Conservation (phyloP, 768 basidiomycete genomes). For the Hygrophoropsis aurantiaca region DNA sequence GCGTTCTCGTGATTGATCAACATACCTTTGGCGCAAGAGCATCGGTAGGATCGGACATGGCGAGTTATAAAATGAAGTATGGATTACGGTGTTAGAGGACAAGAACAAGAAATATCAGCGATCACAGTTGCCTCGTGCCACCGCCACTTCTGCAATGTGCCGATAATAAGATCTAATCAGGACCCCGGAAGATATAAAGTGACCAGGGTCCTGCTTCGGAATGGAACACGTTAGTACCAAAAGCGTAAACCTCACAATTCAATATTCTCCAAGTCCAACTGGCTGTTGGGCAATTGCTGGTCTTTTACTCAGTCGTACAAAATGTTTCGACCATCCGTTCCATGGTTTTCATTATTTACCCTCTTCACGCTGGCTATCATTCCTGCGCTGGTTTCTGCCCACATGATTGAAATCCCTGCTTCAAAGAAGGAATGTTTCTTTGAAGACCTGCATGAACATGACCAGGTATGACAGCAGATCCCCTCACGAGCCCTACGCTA, state of each 20-base stretch:
- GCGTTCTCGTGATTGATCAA: conserved; percentile 13
- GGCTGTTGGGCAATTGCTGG: background rate
- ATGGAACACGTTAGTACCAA: background rate
- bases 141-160: conserved; percentile 5
- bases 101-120: conserved; percentile 18
- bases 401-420: conserved; percentile 74
- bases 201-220: conserved; percentile 22
- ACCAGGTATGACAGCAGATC: conserved; percentile 56
- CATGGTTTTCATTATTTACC: conserved; percentile 42
- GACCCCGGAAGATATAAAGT: conserved; percentile 13
- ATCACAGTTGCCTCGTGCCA: conserved; percentile 14
- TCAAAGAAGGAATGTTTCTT: conserved; percentile 94
- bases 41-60: conserved; percentile 60
- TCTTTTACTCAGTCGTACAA: conserved; percentile 9
- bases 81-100: conserved; percentile 12
- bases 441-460: conserved; percentile 87
- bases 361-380: conserved; percentile 36
- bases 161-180: conserved; percentile 9
- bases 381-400: conserved; percentile 46
- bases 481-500: background rate
- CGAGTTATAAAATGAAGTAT: conserved; percentile 16
- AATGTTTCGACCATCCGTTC: conserved; percentile 40
- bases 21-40: conserved; percentile 73
- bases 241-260: conserved; percentile 3
- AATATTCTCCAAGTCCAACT: background rate